Base-by-base conservation (phyloP, 2,329 filamentous ascomycete genomes). In the Pseudogymnoascus sp. region DNA sequence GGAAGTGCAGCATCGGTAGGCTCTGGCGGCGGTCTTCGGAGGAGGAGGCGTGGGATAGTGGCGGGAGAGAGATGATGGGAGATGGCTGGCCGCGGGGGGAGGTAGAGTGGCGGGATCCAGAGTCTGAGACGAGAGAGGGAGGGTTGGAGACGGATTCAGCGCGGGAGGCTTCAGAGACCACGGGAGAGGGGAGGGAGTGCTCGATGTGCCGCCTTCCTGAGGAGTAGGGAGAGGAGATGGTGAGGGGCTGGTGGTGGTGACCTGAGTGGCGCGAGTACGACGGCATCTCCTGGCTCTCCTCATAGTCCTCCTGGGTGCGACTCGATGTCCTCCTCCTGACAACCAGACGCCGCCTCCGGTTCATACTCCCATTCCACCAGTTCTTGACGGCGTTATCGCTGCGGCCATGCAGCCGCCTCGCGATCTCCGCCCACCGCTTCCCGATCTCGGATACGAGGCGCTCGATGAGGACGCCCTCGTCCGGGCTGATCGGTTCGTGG, bases 341-440 rank as follows among this genome's bases (percentile, higher is more conserved):
- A 7, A 69, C 68, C 31, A 72, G 65, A 29, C 77, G 66, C 73
- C 78, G 74, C 70, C 88, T 82, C 70, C 92, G 85, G 77, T 96
- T 96, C 82, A 92, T 89, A 73, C 88, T 90, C 59, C 92, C 92
- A 73, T 96, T 96, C 90, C 90, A 96, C 91, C 92, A 97, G 75
- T 97, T 97, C 83, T 97, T 97, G 66, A 97, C 91, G 29, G 91
- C 89, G 71, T 97, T 97, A 78, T 97, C 92, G 74, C 92, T 96
- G 71, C 92, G 88, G 67, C 91, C 91, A 62, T 88, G 83, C 19
- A 97, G 81, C 52, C 85, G 81, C 67, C 92, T 83, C 49, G 92
- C 91, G 71, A 97, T 97, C 72, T 97, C 91, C 2, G 92, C 92
- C 92, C 92, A 97, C 63, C 89, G 85, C 78, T 92, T 93, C 65